phyloP scores from a whole-genome alignment of 768 basidiomycete genomes.

The Leccinellum albellum region DNA sequence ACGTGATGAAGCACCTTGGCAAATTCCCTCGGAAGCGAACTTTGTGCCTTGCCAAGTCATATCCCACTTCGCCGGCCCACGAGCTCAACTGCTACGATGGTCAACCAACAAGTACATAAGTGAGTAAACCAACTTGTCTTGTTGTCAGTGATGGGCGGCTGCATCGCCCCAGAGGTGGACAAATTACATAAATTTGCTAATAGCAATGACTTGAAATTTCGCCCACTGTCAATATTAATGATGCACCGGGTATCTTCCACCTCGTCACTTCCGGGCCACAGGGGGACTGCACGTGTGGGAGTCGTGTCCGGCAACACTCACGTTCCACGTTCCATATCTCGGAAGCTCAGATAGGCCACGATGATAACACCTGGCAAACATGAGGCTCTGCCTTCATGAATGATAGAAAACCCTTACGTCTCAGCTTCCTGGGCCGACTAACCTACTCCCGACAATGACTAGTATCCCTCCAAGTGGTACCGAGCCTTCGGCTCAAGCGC shows the following conservation, averaged over 20 bases:
- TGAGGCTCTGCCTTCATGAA: constrained; percentile 19
- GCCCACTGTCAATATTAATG: neutral
- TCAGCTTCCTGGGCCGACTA: constrained; percentile 6
- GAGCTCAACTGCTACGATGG: neutral
- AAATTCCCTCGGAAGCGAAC: neutral
- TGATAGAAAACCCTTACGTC: constrained; percentile 27
- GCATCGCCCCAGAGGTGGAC: neutral
- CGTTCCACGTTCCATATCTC: constrained; percentile 4
- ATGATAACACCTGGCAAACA: constrained; percentile 32
- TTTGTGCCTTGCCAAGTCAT: too few species aligned
- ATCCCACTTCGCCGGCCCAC: neutral
- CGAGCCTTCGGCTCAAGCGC: constrained; percentile 11
- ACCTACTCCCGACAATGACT: constrained; percentile 23
- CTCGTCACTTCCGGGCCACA: constrained; percentile 1
- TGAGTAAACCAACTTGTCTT: neutral
- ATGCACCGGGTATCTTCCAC: neutral
- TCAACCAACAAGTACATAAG: neutral
- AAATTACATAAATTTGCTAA: neutral
- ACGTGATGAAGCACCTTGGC: neutral
- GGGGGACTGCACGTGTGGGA: constrained; percentile 24
- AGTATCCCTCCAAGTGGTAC: constrained; percentile 12
- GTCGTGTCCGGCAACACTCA: constrained; percentile 12
- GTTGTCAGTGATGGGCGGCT: neutral
- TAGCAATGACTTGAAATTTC: neutral
- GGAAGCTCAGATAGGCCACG: constrained; percentile 20